A percentile compares a stretch with the other conserved stretches of the same genome.
phyloP scores from a whole-genome alignment of 2,329 filamentous ascomycete species.

The Remersonia thermophila region DNA sequence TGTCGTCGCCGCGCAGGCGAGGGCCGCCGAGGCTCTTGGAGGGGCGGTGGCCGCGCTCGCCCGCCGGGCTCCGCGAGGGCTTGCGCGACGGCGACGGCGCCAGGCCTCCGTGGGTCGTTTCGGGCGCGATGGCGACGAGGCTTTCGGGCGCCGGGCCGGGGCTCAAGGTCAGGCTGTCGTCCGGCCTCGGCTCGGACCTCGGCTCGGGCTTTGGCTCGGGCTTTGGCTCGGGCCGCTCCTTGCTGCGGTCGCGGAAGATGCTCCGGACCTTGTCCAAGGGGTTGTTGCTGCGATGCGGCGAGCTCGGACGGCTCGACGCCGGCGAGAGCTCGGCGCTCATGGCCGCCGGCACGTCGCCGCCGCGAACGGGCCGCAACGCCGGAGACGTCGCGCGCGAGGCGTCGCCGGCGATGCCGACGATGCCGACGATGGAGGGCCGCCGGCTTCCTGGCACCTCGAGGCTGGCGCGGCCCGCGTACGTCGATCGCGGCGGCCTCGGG shows the following conservation, averaged over 20 bases:
- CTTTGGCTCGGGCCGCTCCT: slow-evolving; percentile 25
- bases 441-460: slow-evolving; percentile 35
- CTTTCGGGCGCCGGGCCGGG: slow-evolving; percentile 10
- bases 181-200: slow-evolving; percentile 17
- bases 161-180: slow-evolving; percentile 24
- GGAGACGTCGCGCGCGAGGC: slow-evolving; percentile 40
- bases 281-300: slow-evolving; percentile 43
- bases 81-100: slow-evolving; percentile 19
- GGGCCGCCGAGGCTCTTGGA: slow-evolving; percentile 38
- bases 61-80: slow-evolving; percentile 30
- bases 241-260: slow-evolving; percentile 43
- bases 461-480: slow-evolving; percentile 27
- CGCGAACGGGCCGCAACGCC: slow-evolving; percentile 31
- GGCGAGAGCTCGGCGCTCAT: slow-evolving; percentile 53
- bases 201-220: slow-evolving; percentile 27
- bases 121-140: no score
- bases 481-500: no score
- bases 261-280: slow-evolving; percentile 43
- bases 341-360: slow-evolving; percentile 41
- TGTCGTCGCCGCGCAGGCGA: slow-evolving; percentile 32
- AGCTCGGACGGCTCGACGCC: slow-evolving; percentile 47
- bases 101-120: slow-evolving; percentile 10
- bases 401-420: slow-evolving; percentile 33
- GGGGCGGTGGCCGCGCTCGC: slow-evolving; percentile 30
- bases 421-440: slow-evolving; percentile 32